Evolutionary conservation across 1,284 basidiomycete species (phyloP).

Genomic region (Microbotryum lychnidis-dioicae): DNA sequence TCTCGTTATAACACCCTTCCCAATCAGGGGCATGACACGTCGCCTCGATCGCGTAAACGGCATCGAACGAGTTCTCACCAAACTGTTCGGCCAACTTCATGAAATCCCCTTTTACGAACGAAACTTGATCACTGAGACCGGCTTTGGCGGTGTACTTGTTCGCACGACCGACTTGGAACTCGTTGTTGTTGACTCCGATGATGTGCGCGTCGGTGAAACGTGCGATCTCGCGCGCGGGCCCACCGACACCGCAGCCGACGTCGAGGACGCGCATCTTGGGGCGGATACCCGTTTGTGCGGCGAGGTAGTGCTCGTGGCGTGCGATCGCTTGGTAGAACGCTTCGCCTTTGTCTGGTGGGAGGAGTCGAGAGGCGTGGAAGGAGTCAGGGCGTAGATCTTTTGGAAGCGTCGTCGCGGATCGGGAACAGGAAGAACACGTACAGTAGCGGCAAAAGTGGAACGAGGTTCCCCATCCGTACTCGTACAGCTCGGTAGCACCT

Average conservation of each 20-base stretch:
- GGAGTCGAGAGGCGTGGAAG: not conserved
- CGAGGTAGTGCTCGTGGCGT: slow-evolving; percentile 96
- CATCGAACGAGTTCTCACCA: slow-evolving; percentile 89
- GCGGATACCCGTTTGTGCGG: slow-evolving; percentile 68
- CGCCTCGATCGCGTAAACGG: slow-evolving; percentile 84
- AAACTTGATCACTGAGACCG: slow-evolving; percentile 67
- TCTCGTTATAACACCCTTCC: slow-evolving; percentile 92
- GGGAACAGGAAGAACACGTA: no score
- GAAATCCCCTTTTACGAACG: slow-evolving; percentile 83
- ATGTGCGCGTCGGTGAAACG: slow-evolving; percentile 80
- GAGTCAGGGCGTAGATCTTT: no score
- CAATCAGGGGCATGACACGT: slow-evolving; percentile 90
- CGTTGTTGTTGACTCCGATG: slow-evolving; percentile 92
- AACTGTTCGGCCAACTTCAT: slow-evolving; percentile 91
- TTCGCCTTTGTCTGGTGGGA: slow-evolving; percentile 68
- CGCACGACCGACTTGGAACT: slow-evolving; percentile 84
- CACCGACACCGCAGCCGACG: slow-evolving; percentile 96
- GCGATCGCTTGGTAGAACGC: slow-evolving; percentile 72
- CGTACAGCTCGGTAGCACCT: slow-evolving; percentile 84
- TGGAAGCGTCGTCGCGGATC: no score
- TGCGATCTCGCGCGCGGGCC: slow-evolving; percentile 91
- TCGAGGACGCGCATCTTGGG: slow-evolving; percentile 94
- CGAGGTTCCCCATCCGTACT: slow-evolving; percentile 72
- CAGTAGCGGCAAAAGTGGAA: slow-evolving; percentile 97
- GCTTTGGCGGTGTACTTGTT: slow-evolving; percentile 72